Evolutionary conservation across 2,329 filamentous ascomycete genomes (phyloP), one percentile per base, ranked within the genome.

Genomic region (Rutstroemia sp.): DNA sequence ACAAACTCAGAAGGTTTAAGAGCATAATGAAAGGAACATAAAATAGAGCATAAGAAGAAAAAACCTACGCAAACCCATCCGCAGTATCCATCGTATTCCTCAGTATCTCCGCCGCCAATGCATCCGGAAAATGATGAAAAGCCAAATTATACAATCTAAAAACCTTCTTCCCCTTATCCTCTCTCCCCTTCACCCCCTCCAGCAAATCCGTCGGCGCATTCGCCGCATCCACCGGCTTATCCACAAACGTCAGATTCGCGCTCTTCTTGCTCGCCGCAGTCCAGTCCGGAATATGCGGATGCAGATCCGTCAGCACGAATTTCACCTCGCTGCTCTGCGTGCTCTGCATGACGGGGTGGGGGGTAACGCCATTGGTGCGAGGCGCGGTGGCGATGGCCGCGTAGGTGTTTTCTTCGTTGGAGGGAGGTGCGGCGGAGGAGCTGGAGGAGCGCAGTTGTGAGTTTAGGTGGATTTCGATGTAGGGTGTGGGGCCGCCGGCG

Each of bases 71-170:
- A 63, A 89, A 85, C 0, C 81, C 86, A 59, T 87, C 78, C 52
- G 81, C 79, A 0, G 80, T 87, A 63, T 81, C 75, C 39, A 89
- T 69, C 0, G 84, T 86, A 67, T 87, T 83, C 52, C 74, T 75
- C 34, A 92, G 68, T 30, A 89, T 85, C 8, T 76, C 74, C 25
- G 68, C 72, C 0, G 84, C 87, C 17, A 83, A 70, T 4, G 72
- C 71, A 64, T 90, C 84, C 59, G 83, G 78, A 63, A 91, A 91
- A 71, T 91, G 87, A 70, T 91, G 88, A 65, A 92, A 92, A 1
- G 86, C 81, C 2, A 89, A 75, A 67, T 86, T 88, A 69, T 88
- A 91, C 50, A 90, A 72, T 4, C 87, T 76, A 67, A 89, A 86
- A 21, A 88, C 73, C 46, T 74, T 78, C 65, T 76, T 78, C 3